phyloP scores from a whole-genome alignment of 2,329 filamentous ascomycete species.

The Myriosclerotinia curreyana region DNA sequence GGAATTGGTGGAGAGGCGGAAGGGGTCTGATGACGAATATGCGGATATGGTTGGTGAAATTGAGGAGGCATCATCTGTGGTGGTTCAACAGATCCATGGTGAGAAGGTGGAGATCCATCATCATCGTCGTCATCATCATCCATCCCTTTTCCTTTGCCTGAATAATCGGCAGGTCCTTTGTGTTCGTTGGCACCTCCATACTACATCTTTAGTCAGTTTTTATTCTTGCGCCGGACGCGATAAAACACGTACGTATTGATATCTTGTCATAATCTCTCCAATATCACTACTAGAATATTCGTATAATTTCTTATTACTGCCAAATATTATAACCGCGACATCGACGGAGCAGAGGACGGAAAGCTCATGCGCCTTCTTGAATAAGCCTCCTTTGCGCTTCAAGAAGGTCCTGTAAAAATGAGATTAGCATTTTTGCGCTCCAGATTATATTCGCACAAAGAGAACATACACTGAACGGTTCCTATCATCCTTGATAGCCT shows the following conservation, averaged over 20 bases:
- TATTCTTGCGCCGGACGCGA: constrained; percentile 15
- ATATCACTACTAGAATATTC: constrained; percentile 96
- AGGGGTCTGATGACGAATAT: constrained; percentile 77
- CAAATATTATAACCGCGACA: constrained; percentile 97
- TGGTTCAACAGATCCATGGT: constrained; percentile 43
- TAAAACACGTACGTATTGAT: constrained; percentile 76
- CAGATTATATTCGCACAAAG: constrained; percentile 15
- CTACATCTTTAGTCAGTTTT: constrained; percentile 47
- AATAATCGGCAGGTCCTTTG: constrained; percentile 91
- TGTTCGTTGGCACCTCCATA: constrained; percentile 93
- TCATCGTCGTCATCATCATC: too few relatives aligned
- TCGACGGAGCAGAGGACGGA: constrained; percentile 98
- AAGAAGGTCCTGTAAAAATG: constrained; percentile 73
- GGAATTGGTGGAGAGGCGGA: constrained; percentile 86
- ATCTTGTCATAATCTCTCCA: constrained; percentile 81
- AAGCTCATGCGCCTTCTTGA: constrained; percentile 99
- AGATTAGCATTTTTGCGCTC: constrained; percentile 22
- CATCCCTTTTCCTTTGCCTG: constrained; percentile 64
- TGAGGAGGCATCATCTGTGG: constrained; percentile 67
- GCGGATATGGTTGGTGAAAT: constrained; percentile 70
- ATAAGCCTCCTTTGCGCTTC: constrained; percentile 96
- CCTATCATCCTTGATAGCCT: constrained; percentile 97
- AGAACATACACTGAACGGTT: constrained; percentile 85
- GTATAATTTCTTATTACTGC: constrained; percentile 98
- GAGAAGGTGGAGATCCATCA: constrained; percentile 62